Evolutionary conservation across 176 grass and related monocot genomes (phyloP).

Genomic region (Cocos nucifera): DNA sequence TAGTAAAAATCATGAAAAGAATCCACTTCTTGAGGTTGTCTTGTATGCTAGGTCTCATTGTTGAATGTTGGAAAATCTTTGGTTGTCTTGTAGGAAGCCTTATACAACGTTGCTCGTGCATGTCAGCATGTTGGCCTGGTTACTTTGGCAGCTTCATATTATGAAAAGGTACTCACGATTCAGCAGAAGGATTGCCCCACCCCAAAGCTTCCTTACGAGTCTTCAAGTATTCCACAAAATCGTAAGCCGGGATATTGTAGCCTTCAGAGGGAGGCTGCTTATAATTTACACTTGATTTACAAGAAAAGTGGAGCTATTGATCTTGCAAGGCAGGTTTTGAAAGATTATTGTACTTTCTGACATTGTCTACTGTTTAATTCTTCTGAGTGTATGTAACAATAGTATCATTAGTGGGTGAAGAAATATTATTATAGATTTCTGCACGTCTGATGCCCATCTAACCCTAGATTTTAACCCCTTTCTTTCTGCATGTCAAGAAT

Average conservation of each 20-base stretch:
- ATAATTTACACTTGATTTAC: conserved; percentile 94
- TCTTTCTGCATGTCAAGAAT: too few relatives aligned
- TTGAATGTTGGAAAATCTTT: too few relatives aligned
- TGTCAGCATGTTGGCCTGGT: conserved; percentile 83
- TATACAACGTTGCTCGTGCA: conserved; percentile 81
- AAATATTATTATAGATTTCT: too few relatives aligned
- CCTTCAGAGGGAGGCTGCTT: conserved; percentile 66
- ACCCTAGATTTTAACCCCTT: too few relatives aligned
- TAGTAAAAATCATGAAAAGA: too few relatives aligned
- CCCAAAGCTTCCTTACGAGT: conserved; percentile 69
- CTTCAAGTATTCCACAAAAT: conserved; percentile 19
- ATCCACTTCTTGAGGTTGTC: too few relatives aligned
- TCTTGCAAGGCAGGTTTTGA: conserved; percentile 73
- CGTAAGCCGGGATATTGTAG: conserved; percentile 57
- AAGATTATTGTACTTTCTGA: conserved; percentile 71
- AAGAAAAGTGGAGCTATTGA: conserved; percentile 83
- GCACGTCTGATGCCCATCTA: too few relatives aligned
- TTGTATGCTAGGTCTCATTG: too few relatives aligned
- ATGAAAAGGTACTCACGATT: conserved; percentile 67
- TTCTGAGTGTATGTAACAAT: too few relatives aligned
- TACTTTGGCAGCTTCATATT: conserved; percentile 68
- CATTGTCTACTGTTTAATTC: too few relatives aligned
- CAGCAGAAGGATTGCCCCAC: conserved; percentile 52
- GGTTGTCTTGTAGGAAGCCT: conserved; percentile 48
- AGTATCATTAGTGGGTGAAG: too few relatives aligned